Evolutionary conservation across 1,139 yeast genomes (phyloP).

Genomic region (Candida labiduridarum): DNA sequence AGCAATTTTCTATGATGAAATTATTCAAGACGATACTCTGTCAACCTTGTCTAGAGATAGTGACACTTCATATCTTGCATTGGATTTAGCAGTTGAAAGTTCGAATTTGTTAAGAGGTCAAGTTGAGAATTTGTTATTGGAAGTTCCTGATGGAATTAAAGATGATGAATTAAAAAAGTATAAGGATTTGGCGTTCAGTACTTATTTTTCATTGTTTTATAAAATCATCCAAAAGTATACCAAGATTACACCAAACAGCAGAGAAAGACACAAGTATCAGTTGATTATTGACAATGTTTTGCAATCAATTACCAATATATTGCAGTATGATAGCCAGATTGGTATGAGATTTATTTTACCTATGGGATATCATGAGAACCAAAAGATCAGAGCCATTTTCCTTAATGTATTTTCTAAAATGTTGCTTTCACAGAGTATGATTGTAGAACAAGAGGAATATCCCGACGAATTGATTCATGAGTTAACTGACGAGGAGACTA

Average conservation of each 20-base stretch:
- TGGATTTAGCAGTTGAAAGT: constrained; percentile 70
- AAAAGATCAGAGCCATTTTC: constrained; percentile 67
- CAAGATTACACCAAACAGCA: constrained; percentile 23
- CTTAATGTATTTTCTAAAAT: constrained; percentile 74
- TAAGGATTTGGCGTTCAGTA: constrained; percentile 67
- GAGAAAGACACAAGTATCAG: constrained; percentile 55
- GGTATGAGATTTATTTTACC: constrained; percentile 80
- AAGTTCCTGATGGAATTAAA: constrained; percentile 61
- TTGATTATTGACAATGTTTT: constrained; percentile 68
- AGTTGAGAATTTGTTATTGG: constrained; percentile 58
- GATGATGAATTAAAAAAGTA: constrained; percentile 59
- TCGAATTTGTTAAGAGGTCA: constrained; percentile 59
- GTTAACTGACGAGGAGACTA: constrained; percentile 28
- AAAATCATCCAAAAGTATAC: constrained; percentile 69
- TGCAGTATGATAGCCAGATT: constrained; percentile 74
- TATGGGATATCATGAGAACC: constrained; percentile 73
- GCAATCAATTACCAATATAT: constrained; percentile 64
- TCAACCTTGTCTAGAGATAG: constrained; percentile 20
- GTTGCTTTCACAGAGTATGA: constrained; percentile 46
- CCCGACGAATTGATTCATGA: constrained; percentile 25
- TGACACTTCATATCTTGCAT: constrained; percentile 56
- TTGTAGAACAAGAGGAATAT: constrained; percentile 26
- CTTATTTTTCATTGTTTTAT: constrained; percentile 70
- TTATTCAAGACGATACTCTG: background rate
- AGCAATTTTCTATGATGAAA: constrained; percentile 43